phyloP scores from a whole-genome alignment of 306 rosid genomes.

The Prunus mongolica region DNA sequence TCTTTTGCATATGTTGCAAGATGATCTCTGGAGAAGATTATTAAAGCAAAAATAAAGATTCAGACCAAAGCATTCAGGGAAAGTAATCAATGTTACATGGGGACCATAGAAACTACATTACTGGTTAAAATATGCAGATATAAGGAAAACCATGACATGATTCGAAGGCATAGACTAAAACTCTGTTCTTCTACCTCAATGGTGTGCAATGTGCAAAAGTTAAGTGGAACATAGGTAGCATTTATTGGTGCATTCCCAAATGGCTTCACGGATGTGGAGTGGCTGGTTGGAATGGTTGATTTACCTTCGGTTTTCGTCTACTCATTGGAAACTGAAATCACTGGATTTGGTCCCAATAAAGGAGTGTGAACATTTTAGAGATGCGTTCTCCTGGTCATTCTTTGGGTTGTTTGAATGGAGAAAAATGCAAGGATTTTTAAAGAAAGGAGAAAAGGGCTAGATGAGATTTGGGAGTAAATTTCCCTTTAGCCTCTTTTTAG shows the following conservation, averaged over 20 bases:
- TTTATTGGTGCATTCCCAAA: neutral
- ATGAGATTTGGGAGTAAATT: neutral
- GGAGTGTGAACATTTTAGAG: neutral
- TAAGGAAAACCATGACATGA: neutral
- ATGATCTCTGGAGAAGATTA: slow-evolving; percentile 48
- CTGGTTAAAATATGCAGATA: neutral
- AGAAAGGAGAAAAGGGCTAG: neutral
- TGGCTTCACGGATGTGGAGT: neutral
- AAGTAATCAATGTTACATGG: neutral
- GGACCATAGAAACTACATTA: neutral
- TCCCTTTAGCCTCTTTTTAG: neutral
- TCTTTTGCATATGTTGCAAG: slow-evolving; percentile 59
- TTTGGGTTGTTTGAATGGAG: neutral
- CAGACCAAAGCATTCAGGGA: neutral
- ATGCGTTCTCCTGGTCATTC: neutral
- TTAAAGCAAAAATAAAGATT: neutral
- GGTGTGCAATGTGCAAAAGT: neutral
- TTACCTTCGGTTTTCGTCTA: neutral
- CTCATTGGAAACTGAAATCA: neutral
- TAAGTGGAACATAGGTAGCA: neutral
- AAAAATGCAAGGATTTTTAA: neutral
- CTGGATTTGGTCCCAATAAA: neutral
- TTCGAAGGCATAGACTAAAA: neutral
- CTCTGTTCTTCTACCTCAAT: neutral
- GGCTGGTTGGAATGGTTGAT: neutral